Conservation (phyloP, 2,329 filamentous ascomycete genomes). For the Clonostachys solani region DNA sequence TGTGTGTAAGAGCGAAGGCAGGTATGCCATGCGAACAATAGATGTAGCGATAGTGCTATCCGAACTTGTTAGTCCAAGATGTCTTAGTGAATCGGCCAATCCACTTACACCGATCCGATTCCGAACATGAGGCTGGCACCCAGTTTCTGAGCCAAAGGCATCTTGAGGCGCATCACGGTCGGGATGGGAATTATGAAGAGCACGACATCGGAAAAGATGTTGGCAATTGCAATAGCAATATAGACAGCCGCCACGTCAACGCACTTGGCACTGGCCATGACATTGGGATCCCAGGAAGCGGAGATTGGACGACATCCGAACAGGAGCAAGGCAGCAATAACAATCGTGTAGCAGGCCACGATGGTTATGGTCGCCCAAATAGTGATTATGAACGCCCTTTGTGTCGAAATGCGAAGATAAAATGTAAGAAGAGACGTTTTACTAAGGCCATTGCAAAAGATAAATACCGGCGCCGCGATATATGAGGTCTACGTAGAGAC, state of each 20-base stretch:
- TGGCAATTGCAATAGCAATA: conserved; percentile 39
- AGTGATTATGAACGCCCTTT: conserved; percentile 20
- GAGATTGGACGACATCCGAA: conserved; percentile 29
- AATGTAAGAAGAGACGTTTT: conserved; percentile 22
- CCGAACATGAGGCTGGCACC: conserved; percentile 36
- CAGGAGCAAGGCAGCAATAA: conserved; percentile 25
- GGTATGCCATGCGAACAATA: conserved; percentile 16
- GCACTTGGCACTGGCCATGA: conserved; percentile 26
- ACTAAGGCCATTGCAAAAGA: too few relatives aligned
- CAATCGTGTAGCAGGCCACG: conserved; percentile 20
- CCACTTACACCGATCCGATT: conserved; percentile 26
- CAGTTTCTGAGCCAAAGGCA: conserved; percentile 39
- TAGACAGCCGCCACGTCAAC: conserved; percentile 40
- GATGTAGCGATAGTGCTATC: conserved; percentile 26
- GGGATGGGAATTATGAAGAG: conserved; percentile 37
- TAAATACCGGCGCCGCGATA: too few relatives aligned
- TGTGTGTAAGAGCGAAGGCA: conserved; percentile 3
- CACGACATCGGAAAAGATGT: conserved; percentile 42
- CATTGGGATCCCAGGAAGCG: conserved; percentile 17
- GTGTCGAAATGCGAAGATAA: conserved; percentile 28
- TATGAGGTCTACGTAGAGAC: too few relatives aligned
- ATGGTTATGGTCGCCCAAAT: conserved; percentile 21
- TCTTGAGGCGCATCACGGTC: conserved; percentile 30
- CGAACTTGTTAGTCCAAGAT: too few relatives aligned
- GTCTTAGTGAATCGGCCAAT: too few relatives aligned